Conservation (phyloP, 2,329 filamentous ascomycete genomes). For the Phaeomoniella chlamydospora region DNA sequence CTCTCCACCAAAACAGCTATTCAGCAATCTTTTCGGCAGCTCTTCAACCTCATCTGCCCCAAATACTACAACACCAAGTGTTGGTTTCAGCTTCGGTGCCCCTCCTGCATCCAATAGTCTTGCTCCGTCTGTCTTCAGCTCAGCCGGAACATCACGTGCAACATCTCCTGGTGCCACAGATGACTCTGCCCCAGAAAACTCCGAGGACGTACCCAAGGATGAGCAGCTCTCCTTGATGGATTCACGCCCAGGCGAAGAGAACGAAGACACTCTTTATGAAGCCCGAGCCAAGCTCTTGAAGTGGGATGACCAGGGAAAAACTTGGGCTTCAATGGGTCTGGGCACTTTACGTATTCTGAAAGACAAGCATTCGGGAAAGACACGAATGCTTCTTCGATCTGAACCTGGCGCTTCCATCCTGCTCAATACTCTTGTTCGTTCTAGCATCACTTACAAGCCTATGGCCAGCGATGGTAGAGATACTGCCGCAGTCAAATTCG, state of each 20-base stretch:
- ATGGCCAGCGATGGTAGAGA: conserved; percentile 5
- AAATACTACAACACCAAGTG: conserved; percentile 9
- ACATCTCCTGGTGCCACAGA: conserved; percentile 32
- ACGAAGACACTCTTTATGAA: conserved; percentile 57
- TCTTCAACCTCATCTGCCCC: conserved; percentile 8
- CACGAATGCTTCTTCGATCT: conserved; percentile 57
- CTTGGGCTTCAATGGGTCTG: conserved; percentile 56
- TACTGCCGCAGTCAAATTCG: conserved; percentile 10
- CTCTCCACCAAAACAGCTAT: conserved; percentile 8
- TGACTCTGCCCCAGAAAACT: conserved; percentile 23
- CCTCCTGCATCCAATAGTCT: conserved; percentile 12
- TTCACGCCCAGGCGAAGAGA: conserved; percentile 53
- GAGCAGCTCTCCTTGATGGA: conserved; percentile 53
- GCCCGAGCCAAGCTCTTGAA: conserved; percentile 52
- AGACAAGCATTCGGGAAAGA: conserved; percentile 52
- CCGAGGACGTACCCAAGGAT: conserved; percentile 35
- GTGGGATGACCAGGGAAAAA: conserved; percentile 38
- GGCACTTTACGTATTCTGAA: conserved; percentile 60
- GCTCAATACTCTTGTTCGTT: conserved; percentile 54
- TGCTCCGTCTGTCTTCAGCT: conserved; percentile 15
- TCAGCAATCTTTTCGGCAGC: conserved; percentile 16
- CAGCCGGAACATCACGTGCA: conserved; percentile 24
- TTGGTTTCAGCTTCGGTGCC: conserved; percentile 25
- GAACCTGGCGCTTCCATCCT: conserved; percentile 61
- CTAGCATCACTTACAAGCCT: conserved; percentile 42